Conservation (phyloP, 2,329 filamentous ascomycete genomes). For the Fusarium clavum region DNA sequence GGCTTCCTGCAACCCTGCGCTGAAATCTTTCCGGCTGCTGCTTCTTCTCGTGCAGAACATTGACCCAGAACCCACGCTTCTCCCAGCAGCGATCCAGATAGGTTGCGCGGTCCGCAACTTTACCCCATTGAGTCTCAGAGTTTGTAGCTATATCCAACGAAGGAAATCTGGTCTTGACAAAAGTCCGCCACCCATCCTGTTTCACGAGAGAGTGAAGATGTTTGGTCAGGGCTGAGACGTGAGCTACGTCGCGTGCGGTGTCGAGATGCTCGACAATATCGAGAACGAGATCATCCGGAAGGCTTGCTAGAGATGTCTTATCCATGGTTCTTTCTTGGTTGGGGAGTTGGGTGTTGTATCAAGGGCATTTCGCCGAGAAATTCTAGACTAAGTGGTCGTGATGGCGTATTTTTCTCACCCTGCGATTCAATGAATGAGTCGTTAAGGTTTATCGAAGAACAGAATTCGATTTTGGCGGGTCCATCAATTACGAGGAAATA, state of each 20-base stretch:
- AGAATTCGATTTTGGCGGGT: not conserved
- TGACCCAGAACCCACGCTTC: conserved; percentile 56
- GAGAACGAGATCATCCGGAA: conserved; percentile 64
- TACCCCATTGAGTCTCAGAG: conserved; percentile 49
- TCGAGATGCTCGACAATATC: conserved; percentile 61
- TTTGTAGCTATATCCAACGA: conserved; percentile 52
- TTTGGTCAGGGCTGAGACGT: conserved; percentile 55
- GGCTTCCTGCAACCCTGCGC: conserved; percentile 39
- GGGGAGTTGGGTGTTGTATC: conserved; percentile 10
- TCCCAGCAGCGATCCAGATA: conserved; percentile 67
- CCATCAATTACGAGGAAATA: not conserved
- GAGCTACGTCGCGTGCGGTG: conserved; percentile 61
- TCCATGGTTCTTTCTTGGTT: conserved; percentile 39
- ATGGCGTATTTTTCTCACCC: conserved; percentile 4
- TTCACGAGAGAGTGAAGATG: conserved; percentile 54
- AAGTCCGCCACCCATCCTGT: conserved; percentile 62
- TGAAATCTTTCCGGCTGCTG: conserved; percentile 27
- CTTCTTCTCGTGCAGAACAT: conserved; percentile 41
- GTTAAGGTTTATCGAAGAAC: not conserved
- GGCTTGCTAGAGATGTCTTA: conserved; percentile 52
- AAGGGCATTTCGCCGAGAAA: conserved; percentile 22
- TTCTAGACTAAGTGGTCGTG: not conserved
- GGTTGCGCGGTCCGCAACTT: conserved; percentile 60
- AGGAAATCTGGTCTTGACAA: conserved; percentile 59
- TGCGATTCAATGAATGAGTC: not conserved